A percentile compares a stretch with the other conserved stretches of the same genome.
phyloP scores from a whole-genome alignment of 2,329 filamentous ascomycete species.

The Ceratocystis albifundus region DNA sequence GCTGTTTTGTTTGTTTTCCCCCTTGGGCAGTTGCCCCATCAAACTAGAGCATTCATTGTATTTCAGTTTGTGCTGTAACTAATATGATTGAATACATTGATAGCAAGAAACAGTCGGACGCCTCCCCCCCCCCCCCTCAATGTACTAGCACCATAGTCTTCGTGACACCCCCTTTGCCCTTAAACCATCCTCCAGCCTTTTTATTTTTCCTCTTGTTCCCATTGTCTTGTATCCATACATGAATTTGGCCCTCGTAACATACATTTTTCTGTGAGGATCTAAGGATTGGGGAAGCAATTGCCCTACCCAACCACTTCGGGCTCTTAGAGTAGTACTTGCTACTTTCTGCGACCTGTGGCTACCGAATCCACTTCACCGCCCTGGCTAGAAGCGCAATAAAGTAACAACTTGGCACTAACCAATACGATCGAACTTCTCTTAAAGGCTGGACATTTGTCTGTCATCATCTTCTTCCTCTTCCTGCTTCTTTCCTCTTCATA shows the following conservation, averaged over 20 bases:
- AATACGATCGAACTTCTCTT: conserved; percentile 9
- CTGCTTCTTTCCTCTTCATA: conserved; percentile 16
- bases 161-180: neutral
- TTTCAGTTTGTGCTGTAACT: neutral
- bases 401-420: conserved; percentile 6
- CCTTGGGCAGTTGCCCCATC: neutral
- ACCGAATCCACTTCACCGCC: neutral
- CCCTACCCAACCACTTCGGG: conserved; percentile 2
- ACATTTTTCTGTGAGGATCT: conserved; percentile 4
- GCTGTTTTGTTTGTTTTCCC: neutral
- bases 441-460: conserved; percentile 3
- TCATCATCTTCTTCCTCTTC: conserved; percentile 17
- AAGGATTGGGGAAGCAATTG: neutral
- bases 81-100: neutral
- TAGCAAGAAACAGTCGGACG: neutral
- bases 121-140: too few relatives aligned
- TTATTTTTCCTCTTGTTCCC: neutral
- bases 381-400: neutral
- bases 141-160: neutral
- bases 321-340: neutral
- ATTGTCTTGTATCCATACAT: neutral
- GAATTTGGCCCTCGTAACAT: neutral
- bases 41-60: neutral
- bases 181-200: neutral
- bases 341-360: neutral